Conservation (phyloP, 441 rosid genomes). For the Raphanus hybrid region DNA sequence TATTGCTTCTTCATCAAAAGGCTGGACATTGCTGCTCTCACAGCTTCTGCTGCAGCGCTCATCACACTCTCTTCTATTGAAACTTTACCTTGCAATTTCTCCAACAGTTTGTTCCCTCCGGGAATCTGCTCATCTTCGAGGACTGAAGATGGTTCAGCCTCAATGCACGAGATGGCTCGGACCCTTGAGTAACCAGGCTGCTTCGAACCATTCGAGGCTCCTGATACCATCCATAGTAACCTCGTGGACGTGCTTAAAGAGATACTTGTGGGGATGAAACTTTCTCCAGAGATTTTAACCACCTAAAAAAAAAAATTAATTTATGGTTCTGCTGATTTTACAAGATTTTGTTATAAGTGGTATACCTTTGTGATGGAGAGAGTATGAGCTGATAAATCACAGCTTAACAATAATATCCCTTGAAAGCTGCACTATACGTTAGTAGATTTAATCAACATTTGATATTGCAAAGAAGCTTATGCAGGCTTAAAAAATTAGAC, state of each 20-base stretch:
- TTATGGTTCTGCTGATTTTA: neutral
- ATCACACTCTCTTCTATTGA: slow-evolving; percentile 61
- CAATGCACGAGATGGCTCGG: slow-evolving; percentile 55
- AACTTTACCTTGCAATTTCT: slow-evolving; percentile 76
- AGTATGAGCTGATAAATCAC: slow-evolving; percentile 55
- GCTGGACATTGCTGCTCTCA: slow-evolving; percentile 73
- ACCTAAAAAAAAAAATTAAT: slow-evolving; percentile 61
- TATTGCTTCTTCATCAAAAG: slow-evolving; percentile 73
- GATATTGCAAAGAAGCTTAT: slow-evolving; percentile 12
- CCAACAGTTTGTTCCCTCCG: slow-evolving; percentile 66
- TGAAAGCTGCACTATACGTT: slow-evolving; percentile 58
- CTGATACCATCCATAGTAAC: no score
- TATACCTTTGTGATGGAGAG: slow-evolving; percentile 71
- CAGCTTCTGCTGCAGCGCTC: slow-evolving; percentile 76
- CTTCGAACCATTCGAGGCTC: slow-evolving; percentile 39
- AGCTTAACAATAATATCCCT: slow-evolving; percentile 70
- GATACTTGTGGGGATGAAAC: slow-evolving; percentile 77
- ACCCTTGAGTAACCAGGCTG: slow-evolving; percentile 54
- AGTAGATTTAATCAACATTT: slow-evolving; percentile 21
- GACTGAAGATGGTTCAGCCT: slow-evolving; percentile 34
- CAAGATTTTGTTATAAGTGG: neutral
- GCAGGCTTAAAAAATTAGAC: slow-evolving; percentile 12
- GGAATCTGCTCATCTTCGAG: slow-evolving; percentile 63
- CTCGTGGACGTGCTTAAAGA: neutral
- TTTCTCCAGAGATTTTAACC: slow-evolving; percentile 54